Evolutionary conservation across 1,284 basidiomycete species (phyloP), one percentile per base, ranked within the genome.

Genomic region (Puccinia hordei): DNA sequence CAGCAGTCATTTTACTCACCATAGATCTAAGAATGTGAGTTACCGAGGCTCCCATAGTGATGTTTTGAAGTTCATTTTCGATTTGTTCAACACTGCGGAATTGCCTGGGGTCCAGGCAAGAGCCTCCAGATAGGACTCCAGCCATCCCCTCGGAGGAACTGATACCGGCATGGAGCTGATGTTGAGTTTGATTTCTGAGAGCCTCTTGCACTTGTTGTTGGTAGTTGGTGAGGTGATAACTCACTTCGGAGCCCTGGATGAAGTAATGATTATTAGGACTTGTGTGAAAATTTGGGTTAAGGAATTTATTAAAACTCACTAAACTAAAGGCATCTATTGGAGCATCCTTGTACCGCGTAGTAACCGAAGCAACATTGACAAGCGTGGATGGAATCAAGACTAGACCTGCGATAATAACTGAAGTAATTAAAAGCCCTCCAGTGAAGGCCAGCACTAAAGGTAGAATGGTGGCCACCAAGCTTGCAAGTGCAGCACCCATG

Each of bases 301-400:
- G 33, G 15, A 17, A 69, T 53, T 30, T 22, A 55, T 35, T 30
- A 35, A 53, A 79, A n/a, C 68, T 69, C 27, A 79, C 76, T 27
- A 71, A 68, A 35, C 35, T 19, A 24, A 79, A 79, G 46, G 76
- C 66, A 30, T 79, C 68, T 24, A 30, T 27, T 35, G 76, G 76
- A 8, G 30, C 65, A 17, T 55, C 66, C 24, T 72, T 46, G 68
- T 79, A 79, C 0, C 65, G 35, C 6, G 66, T 79, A 59, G 55
- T 13, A 4, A 46, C 51, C 27, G 76, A 69, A 49, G 41, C 68
- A 17, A 59, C 17, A 38, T 17, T 51, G 19, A 38, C 55, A n/a
- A 59, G 10, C 2, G 55, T 38, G 5, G 76, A 19, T 49, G 68
- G 68, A n/a, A 79, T 63, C 19, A 71, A 59, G 17, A 35, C 30